These are phyloP conservation scores for Protea cynaroides DNA, from an alignment of 164 flowering plant species.

Conservation along the genomic window DNA sequence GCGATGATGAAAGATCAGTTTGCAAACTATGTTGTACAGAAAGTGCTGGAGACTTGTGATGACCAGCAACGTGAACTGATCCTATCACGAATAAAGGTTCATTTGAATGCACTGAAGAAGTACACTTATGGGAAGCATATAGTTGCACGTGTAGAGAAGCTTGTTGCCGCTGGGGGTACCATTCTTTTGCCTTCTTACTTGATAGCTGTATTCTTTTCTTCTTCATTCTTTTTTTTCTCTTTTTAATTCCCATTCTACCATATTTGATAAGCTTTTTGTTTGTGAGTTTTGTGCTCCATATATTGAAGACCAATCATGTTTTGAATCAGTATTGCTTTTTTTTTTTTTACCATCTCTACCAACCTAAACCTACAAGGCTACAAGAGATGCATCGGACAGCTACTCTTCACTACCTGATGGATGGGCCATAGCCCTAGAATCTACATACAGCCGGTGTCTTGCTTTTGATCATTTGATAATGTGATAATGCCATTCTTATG, in stretches of 20 bases:
- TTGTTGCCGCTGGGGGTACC: constrained; percentile 92
- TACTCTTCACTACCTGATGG: not conserved
- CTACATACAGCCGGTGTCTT: not conserved
- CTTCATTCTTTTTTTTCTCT: not conserved
- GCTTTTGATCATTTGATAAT: not conserved
- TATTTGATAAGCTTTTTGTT: not conserved
- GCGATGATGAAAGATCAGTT: constrained; percentile 97
- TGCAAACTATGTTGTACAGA: constrained; percentile 93
- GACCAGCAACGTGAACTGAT: constrained; percentile 86
- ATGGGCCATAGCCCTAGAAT: not conserved
- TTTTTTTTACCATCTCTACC: not conserved
- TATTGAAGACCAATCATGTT: not conserved
- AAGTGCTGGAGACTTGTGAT: constrained; percentile 92
- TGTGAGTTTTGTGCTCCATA: not conserved
- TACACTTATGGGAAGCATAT: constrained; percentile 94
- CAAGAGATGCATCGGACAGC: too few species aligned
- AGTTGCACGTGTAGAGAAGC: constrained; percentile 96
- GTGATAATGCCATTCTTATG: not conserved
- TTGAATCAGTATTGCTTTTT: not conserved
- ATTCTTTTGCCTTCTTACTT: not conserved
- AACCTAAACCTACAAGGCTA: too few species aligned
- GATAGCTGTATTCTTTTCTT: not conserved
- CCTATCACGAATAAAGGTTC: constrained; percentile 80
- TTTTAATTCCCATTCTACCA: not conserved
- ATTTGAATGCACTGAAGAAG: constrained; percentile 85